phyloP scores from a whole-genome alignment of 2,329 filamentous ascomycete species.

The Botrytis fragariae region DNA sequence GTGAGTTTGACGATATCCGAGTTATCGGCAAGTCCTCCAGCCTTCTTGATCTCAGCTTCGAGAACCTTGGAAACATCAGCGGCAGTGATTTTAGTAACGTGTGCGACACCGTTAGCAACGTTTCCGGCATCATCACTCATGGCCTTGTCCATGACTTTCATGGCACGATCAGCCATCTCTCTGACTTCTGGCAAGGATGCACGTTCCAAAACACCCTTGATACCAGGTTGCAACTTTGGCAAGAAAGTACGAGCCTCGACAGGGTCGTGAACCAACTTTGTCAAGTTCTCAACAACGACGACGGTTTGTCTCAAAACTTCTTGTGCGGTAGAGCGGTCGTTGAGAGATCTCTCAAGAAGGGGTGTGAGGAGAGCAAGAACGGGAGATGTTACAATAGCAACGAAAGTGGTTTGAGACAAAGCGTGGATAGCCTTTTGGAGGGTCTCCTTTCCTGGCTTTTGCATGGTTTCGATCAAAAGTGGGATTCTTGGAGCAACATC shows the following conservation, averaged over 20 bases:
- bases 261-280: conserved; percentile 94
- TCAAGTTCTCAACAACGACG: conserved; percentile 96
- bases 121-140: conserved; percentile 72
- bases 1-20: conserved; percentile 65
- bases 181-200: conserved; percentile 94
- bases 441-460: conserved; percentile 83
- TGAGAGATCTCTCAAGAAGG: conserved; percentile 88
- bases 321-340: conserved; percentile 85
- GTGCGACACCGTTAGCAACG: conserved; percentile 43
- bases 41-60: conserved; percentile 71
- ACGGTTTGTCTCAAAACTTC: conserved; percentile 95
- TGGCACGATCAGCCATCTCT: conserved; percentile 78
- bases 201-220: conserved; percentile 81
- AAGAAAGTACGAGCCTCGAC: conserved; percentile 93
- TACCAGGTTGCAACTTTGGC: conserved; percentile 90
- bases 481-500: conserved; percentile 92
- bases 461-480: conserved; percentile 90
- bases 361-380: conserved; percentile 93
- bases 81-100: conserved; percentile 58
- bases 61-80: conserved; percentile 75
- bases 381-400: conserved; percentile 91
- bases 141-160: conserved; percentile 87
- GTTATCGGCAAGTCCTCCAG: conserved; percentile 60
- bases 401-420: conserved; percentile 96
- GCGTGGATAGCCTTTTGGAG: conserved; percentile 96